Conservation (phyloP, 176 grass and related monocot species). For the Aegilops tauschii region DNA sequence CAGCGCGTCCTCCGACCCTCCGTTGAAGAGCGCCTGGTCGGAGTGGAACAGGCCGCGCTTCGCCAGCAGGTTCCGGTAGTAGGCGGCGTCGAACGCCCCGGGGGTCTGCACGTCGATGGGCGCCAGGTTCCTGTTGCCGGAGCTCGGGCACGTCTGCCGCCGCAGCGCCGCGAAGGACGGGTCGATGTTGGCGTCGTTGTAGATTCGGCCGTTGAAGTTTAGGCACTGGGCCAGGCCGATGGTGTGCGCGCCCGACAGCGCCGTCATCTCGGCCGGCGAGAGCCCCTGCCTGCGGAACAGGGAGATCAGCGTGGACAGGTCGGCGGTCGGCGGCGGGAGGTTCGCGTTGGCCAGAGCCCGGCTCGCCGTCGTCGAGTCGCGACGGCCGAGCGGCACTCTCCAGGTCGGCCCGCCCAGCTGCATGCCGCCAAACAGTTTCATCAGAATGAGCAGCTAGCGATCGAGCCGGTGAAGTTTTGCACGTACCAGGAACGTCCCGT, state of each 20-base stretch:
- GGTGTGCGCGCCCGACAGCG: constrained; percentile 72
- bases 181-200: constrained; percentile 48
- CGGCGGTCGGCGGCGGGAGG: constrained; percentile 46
- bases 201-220: constrained; percentile 48
- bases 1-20: constrained; percentile 37
- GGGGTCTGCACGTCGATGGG: constrained; percentile 45
- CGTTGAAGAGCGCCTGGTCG: constrained; percentile 69
- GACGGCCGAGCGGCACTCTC: constrained; percentile 56
- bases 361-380: constrained; percentile 53
- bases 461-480: too few relatives aligned
- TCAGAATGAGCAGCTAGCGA: too few relatives aligned
- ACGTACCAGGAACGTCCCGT: constrained; percentile 23
- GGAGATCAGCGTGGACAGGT: constrained; percentile 42
- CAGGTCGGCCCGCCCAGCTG: constrained; percentile 58
- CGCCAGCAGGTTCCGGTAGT: constrained; percentile 40
- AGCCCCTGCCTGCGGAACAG: constrained; percentile 55
- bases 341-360: constrained; percentile 32
- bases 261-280: constrained; percentile 56
- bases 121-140: constrained; percentile 20
- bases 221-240: constrained; percentile 50
- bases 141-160: constrained; percentile 25
- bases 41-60: constrained; percentile 48
- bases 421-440: background rate
- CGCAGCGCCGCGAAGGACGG: constrained; percentile 19
- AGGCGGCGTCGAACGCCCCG: constrained; percentile 39